Percentiles rank a stretch among this genome's conserved stretches.
Conservation (phyloP, 1,284 basidiomycete species). For the Sphagnurus paluster region DNA sequence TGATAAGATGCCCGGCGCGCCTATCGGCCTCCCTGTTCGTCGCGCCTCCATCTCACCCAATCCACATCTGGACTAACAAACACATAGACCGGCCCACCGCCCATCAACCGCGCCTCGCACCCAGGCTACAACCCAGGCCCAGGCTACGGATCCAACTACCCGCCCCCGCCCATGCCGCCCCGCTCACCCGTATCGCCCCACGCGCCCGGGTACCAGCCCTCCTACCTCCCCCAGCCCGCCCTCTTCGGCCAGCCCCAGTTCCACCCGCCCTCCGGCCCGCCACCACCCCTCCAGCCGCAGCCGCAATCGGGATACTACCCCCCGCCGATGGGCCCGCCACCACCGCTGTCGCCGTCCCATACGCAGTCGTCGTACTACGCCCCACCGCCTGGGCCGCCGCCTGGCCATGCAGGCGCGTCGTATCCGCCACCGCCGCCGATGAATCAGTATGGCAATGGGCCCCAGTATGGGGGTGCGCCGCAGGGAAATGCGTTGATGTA, state of each 20-base stretch:
- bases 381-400: slow-evolving; percentile 1
- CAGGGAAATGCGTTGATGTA: slow-evolving; percentile 19
- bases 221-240: slow-evolving; percentile 7
- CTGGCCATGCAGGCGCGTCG: neutral
- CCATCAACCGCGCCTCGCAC: neutral
- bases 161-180: no score
- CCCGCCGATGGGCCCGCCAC: neutral
- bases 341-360: no score
- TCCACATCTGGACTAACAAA: neutral
- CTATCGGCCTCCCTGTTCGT: slow-evolving; percentile 9
- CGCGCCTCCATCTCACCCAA: neutral
- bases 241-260: slow-evolving; percentile 5
- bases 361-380: slow-evolving; percentile 3
- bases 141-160: slow-evolving; percentile 3
- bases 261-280: neutral
- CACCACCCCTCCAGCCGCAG: no score
- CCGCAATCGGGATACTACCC: no score
- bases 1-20: neutral
- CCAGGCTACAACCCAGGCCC: slow-evolving; percentile 4
- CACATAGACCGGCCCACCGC: slow-evolving; percentile 3
- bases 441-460: neutral
- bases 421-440: slow-evolving; percentile 3
- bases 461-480: neutral
- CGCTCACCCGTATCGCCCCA: no score
- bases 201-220: no score